phyloP scores from a whole-genome alignment of 352 stramenopile species.

The Globisporangium cystogenes region DNA sequence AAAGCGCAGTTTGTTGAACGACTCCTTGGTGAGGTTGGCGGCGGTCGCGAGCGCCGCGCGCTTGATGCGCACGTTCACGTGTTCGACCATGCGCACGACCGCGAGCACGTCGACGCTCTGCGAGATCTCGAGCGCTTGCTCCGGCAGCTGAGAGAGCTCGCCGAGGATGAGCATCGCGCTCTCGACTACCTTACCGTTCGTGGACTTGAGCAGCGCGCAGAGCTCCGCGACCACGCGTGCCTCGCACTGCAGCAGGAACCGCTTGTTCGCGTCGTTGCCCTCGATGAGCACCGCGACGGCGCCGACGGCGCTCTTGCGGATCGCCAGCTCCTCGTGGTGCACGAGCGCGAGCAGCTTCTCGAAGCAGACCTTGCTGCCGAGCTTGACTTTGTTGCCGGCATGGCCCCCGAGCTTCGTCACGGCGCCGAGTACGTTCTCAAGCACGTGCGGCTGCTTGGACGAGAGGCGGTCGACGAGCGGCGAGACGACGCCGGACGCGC shows the following conservation, averaged over 20 bases:
- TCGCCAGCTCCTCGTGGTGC: slow-evolving; percentile 55
- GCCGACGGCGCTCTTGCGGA: slow-evolving; percentile 58
- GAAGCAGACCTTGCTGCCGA: slow-evolving; percentile 67
- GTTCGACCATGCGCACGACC: slow-evolving; percentile 54
- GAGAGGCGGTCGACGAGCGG: slow-evolving; percentile 57
- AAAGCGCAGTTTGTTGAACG: slow-evolving; percentile 76
- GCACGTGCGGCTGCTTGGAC: slow-evolving; percentile 56
- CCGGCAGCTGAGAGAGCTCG: slow-evolving; percentile 49
- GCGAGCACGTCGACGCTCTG: slow-evolving; percentile 58
- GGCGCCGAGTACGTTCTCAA: slow-evolving; percentile 66
- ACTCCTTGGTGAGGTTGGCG: slow-evolving; percentile 62
- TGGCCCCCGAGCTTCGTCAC: slow-evolving; percentile 65
- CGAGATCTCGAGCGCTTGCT: slow-evolving; percentile 65
- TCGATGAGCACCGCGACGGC: slow-evolving; percentile 56
- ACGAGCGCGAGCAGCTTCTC: slow-evolving; percentile 60
- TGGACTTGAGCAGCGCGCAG: slow-evolving; percentile 50
- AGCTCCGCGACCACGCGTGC: slow-evolving; percentile 43
- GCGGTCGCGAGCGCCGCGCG: slow-evolving; percentile 48
- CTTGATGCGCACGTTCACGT: slow-evolving; percentile 54
- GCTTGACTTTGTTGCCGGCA: slow-evolving; percentile 74
- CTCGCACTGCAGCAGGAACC: slow-evolving; percentile 57
- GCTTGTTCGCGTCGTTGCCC: slow-evolving; percentile 69
- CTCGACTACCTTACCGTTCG: slow-evolving; percentile 65
- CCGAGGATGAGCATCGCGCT: slow-evolving; percentile 66
- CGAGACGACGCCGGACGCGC: slow-evolving; percentile 30